These are phyloP conservation scores for Penicillium salamii DNA, from an alignment of 495 filamentous ascomycete genomes.

Conservation along the genomic window DNA sequence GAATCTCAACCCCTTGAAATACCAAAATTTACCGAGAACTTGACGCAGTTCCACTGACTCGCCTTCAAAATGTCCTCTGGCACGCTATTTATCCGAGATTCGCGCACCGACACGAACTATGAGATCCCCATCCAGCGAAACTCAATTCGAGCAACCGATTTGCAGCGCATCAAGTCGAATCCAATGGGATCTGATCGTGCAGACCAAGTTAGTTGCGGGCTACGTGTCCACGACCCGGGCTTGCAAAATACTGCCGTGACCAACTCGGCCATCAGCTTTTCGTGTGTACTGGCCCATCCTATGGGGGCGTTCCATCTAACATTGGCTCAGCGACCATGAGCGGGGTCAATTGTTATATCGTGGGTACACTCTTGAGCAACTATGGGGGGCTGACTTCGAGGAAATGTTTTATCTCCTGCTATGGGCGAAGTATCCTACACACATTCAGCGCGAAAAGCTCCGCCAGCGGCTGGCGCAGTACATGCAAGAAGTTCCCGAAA, in stretches of 20 bases:
- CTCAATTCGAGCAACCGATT: conserved; percentile 44
- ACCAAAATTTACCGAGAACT: too few relatives aligned
- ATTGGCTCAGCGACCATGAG: conserved; percentile 34
- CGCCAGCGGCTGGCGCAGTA: conserved; percentile 19
- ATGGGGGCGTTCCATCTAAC: too few relatives aligned
- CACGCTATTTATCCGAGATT: conserved; percentile 42
- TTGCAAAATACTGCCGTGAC: conserved; percentile 54
- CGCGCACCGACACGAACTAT: conserved; percentile 47
- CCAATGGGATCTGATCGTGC: conserved; percentile 13
- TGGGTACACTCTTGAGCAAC: conserved; percentile 29
- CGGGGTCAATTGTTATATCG: conserved; percentile 29
- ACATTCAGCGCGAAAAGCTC: conserved; percentile 16
- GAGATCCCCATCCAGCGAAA: conserved; percentile 51
- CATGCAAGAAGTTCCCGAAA: conserved; percentile 27
- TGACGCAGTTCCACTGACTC: too few relatives aligned
- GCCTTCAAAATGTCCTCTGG: conserved; percentile 30
- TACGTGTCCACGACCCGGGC: conserved; percentile 53
- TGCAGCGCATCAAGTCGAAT: conserved; percentile 44
- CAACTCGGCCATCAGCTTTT: conserved; percentile 50
- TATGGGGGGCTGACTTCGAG: conserved; percentile 38
- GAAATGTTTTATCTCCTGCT: conserved; percentile 38
- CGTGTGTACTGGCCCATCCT: conserved; percentile 29
- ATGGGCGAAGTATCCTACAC: conserved; percentile 29
- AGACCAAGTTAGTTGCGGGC: conserved; percentile 30
- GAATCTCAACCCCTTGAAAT: too few relatives aligned